Evolutionary conservation across 192 early-diverging fungal species (phyloP).

Genomic region (Dimargaris cristalligena): DNA sequence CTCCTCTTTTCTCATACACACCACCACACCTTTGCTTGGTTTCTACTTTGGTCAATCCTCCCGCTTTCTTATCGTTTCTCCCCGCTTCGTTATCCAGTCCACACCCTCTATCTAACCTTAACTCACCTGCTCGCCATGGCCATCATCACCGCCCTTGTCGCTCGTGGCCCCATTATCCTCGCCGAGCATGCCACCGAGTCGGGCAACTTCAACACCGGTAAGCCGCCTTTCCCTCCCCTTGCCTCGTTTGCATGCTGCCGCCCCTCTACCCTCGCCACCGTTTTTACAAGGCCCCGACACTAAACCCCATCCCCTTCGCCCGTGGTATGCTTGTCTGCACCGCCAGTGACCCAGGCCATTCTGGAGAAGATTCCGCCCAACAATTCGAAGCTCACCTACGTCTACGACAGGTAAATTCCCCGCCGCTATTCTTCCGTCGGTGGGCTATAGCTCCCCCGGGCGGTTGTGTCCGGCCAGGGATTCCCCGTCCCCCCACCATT

Average conservation of each 20-base stretch:
- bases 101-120: no score
- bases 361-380: conserved; percentile 78
- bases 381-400: conserved; percentile 82
- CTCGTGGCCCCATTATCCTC: conserved; percentile 56
- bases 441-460: no score
- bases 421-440: no score
- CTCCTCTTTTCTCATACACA: no score
- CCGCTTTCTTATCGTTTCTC: no score
- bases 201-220: conserved; percentile 66
- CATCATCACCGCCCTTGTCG: conserved; percentile 68
- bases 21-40: no score
- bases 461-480: neutral
- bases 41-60: no score
- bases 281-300: neutral
- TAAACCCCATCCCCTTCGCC: conserved; percentile 1
- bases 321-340: neutral
- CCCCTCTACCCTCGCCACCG: no score
- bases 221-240: neutral
- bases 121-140: no score
- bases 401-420: conserved; percentile 66
- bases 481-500: neutral
- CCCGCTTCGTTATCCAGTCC: neutral
- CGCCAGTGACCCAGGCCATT: conserved; percentile 68
- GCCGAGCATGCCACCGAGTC: conserved; percentile 67
- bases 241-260: no score